A percentile compares a stretch with the other conserved stretches of the same genome.
Evolutionary conservation across 495 filamentous ascomycete genomes (phyloP).

Genomic region (Umbilicaria muhlenbergii): DNA sequence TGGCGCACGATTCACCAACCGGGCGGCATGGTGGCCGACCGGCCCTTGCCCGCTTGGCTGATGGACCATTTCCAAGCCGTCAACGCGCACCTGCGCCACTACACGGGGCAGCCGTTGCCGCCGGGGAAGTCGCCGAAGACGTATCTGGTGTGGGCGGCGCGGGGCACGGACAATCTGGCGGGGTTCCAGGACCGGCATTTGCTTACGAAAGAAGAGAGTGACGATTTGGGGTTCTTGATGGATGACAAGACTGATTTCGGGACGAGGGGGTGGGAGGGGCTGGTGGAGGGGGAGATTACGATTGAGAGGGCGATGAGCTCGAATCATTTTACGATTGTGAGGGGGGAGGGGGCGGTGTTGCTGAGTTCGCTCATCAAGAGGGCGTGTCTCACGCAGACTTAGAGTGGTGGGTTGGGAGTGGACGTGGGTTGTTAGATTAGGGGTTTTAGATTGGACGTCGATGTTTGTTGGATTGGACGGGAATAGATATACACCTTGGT

Average conservation of each 20-base stretch:
- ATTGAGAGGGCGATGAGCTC: conserved; percentile 6
- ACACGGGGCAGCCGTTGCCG: conserved; percentile 32
- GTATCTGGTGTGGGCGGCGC: conserved; percentile 63
- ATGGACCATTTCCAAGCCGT: conserved; percentile 67
- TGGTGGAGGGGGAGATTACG: conserved; percentile 38
- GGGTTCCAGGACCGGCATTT: conserved; percentile 50
- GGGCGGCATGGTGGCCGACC: conserved; percentile 37
- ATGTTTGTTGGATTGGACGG: too few species aligned
- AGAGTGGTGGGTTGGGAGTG: too few species aligned
- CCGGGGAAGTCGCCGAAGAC: conserved; percentile 32
- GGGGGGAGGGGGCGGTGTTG: background rate
- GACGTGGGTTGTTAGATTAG: too few species aligned
- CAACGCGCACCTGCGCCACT: conserved; percentile 55
- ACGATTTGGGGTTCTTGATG: conserved; percentile 56
- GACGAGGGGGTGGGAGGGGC: conserved; percentile 62
- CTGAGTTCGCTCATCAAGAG: background rate
- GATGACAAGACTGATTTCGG: conserved; percentile 63
- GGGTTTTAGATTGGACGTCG: too few species aligned
- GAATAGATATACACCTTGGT: too few species aligned
- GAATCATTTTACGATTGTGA: conserved; percentile 10
- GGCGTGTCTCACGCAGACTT: background rate
- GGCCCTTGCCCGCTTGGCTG: conserved; percentile 53
- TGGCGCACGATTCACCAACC: conserved; percentile 51
- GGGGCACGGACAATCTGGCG: conserved; percentile 53
- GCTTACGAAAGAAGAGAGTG: conserved; percentile 25